phyloP scores from a whole-genome alignment of 768 basidiomycete species.

The Trametes gibbosa region DNA sequence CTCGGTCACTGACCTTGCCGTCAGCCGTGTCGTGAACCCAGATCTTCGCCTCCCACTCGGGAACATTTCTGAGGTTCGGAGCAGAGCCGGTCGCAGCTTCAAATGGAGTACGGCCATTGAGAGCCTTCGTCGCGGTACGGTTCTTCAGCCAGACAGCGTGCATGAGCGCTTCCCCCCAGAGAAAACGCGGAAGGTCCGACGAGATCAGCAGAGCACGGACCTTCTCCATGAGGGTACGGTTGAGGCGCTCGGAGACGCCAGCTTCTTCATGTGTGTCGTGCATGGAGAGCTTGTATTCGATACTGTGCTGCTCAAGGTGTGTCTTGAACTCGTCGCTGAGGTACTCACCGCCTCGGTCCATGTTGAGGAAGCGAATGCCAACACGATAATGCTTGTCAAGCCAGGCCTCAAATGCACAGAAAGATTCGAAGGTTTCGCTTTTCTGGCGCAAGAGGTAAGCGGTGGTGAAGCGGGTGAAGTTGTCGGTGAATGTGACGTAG shows the following conservation, averaged over 20 bases:
- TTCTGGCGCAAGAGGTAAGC: conserved; percentile 24
- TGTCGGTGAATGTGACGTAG: conserved; percentile 31
- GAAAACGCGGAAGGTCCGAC: conserved; percentile 33
- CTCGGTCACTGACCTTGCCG: not conserved
- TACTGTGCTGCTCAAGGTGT: conserved; percentile 24
- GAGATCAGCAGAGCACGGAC: conserved; percentile 36
- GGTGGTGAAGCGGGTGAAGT: conserved; percentile 21
- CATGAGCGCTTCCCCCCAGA: conserved; percentile 39
- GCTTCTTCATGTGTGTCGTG: conserved; percentile 42
- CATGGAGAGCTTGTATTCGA: conserved; percentile 29
- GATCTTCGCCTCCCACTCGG: not conserved
- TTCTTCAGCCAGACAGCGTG: conserved; percentile 40
- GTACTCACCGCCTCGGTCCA: conserved; percentile 46
- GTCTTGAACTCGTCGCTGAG: conserved; percentile 33
- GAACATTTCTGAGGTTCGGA: not conserved
- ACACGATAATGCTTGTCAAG: conserved; percentile 31
- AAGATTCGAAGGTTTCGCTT: conserved; percentile 27
- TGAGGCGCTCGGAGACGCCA: conserved; percentile 41
- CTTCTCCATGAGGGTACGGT: conserved; percentile 35
- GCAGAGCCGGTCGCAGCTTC: conserved; percentile 8
- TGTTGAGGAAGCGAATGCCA: conserved; percentile 34
- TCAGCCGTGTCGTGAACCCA: conserved; percentile 1
- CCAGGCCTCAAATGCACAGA: conserved; percentile 36
- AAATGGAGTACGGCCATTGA: conserved; percentile 26
- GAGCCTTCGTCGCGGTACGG: conserved; percentile 25